A percentile compares a stretch with the other conserved stretches of the same genome.
Conservation (phyloP, 1,284 basidiomycete species). For the Apiotrichum akiyoshidainum region DNA sequence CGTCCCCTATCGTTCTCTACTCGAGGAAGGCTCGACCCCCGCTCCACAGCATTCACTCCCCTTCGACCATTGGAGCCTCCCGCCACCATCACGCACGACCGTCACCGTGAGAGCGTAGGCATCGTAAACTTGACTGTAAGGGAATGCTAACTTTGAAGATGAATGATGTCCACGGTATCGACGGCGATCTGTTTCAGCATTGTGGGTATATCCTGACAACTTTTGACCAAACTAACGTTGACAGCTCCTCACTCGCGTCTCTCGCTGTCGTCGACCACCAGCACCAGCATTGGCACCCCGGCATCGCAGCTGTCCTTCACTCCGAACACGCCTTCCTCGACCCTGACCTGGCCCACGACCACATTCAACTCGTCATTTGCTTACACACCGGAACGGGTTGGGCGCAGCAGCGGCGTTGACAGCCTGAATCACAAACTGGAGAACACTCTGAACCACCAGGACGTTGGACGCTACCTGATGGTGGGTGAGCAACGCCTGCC, state of each 20-base stretch:
- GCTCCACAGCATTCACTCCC: background rate
- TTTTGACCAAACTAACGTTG: background rate
- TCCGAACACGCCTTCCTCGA: slow-evolving; percentile 3
- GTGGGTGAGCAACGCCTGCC: slow-evolving; percentile 14
- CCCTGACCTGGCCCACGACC: background rate
- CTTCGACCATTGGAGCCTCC: slow-evolving; percentile 2
- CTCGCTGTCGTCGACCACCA: background rate
- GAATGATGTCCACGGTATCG: background rate
- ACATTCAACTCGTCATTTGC: background rate
- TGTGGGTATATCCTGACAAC: background rate
- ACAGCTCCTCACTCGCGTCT: slow-evolving; percentile 1
- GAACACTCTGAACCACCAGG: slow-evolving; percentile 11
- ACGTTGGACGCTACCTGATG: slow-evolving; percentile 30
- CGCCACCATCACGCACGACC: background rate
- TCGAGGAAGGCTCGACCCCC: slow-evolving; percentile 8
- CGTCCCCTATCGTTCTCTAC: background rate
- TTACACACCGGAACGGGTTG: background rate
- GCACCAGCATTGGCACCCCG: slow-evolving; percentile 6
- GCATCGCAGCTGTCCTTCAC: slow-evolving; percentile 3
- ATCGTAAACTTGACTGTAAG: too few species aligned
- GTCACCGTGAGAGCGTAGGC: too few species aligned
- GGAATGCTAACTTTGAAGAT: background rate
- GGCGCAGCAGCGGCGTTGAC: slow-evolving; percentile 13
- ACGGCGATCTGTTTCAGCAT: background rate
- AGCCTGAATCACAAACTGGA: background rate